phyloP scores from a whole-genome alignment of 345 rosid genomes.

The Eucalyptus coolabah region DNA sequence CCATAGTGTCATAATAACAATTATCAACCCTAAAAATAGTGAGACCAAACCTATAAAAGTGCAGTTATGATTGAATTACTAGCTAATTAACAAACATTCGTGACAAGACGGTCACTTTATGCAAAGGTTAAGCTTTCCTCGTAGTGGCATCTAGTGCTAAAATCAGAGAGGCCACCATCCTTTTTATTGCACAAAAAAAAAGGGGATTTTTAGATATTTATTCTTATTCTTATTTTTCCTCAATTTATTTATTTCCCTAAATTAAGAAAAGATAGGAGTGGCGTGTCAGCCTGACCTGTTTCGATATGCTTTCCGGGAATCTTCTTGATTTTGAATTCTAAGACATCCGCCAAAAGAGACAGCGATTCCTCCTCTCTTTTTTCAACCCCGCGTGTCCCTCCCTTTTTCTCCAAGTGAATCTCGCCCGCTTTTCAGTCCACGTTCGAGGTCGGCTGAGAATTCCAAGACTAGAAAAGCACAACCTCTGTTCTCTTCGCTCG shows the following conservation, averaged over 20 bases:
- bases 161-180: not conserved
- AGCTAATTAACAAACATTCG: not conserved
- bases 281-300: not conserved
- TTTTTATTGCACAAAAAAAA: not conserved
- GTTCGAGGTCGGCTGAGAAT: not conserved
- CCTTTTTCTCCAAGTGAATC: not conserved
- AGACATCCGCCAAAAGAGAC: not conserved
- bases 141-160: not conserved
- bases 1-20: not conserved
- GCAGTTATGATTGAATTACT: not conserved
- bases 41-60: not conserved
- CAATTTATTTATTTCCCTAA: not conserved
- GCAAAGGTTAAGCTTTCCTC: not conserved
- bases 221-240: not conserved
- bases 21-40: not conserved
- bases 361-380: not conserved
- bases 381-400: not conserved
- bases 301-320: not conserved
- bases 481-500: not conserved
- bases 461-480: not conserved
- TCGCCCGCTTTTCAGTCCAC: not conserved
- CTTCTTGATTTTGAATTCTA: not conserved
- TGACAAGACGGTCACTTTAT: not conserved
- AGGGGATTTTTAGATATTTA: too few relatives aligned
- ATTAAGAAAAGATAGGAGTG: not conserved